Evolutionary conservation across 2,329 filamentous ascomycete genomes (phyloP).

Genomic region (Hirsutella rhossiliensis): DNA sequence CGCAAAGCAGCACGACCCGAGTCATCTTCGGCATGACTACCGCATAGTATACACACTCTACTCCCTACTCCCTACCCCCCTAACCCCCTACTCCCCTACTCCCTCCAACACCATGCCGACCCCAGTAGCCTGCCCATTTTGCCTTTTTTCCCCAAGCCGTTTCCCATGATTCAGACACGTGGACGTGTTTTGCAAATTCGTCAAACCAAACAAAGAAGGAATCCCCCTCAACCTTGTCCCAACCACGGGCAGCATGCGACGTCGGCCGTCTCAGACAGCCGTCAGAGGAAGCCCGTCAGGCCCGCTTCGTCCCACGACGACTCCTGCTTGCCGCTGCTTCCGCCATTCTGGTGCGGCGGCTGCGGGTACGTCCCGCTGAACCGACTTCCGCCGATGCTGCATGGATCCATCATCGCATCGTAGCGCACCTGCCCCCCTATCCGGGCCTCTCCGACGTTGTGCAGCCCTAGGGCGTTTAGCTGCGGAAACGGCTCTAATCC

Average conservation of each 20-base stretch:
- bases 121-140: too few species aligned
- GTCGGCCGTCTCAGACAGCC: neutral
- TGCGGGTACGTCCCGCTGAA: conserved; percentile 23
- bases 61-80: too few species aligned
- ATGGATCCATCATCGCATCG: conserved; percentile 15
- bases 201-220: neutral
- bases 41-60: too few species aligned
- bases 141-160: too few species aligned
- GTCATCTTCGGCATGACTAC: too few species aligned
- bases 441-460: neutral
- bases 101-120: too few species aligned
- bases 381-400: conserved; percentile 21
- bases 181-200: neutral
- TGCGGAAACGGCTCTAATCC: conserved; percentile 19
- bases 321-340: conserved; percentile 4
- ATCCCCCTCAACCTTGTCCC: neutral
- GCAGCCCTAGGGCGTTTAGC: conserved; percentile 19
- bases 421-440: conserved; percentile 12
- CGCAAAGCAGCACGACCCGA: too few species aligned
- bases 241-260: neutral
- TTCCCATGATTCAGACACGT: neutral
- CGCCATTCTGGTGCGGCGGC: conserved; percentile 13
- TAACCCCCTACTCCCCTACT: too few species aligned
- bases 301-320: conserved; percentile 13
- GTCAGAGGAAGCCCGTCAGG: conserved; percentile 7